Percentiles rank a stretch among this genome's conserved stretches.
Conservation (phyloP, 2,329 filamentous ascomycete genomes). For the Nannizziopsis arthrosporioides region DNA sequence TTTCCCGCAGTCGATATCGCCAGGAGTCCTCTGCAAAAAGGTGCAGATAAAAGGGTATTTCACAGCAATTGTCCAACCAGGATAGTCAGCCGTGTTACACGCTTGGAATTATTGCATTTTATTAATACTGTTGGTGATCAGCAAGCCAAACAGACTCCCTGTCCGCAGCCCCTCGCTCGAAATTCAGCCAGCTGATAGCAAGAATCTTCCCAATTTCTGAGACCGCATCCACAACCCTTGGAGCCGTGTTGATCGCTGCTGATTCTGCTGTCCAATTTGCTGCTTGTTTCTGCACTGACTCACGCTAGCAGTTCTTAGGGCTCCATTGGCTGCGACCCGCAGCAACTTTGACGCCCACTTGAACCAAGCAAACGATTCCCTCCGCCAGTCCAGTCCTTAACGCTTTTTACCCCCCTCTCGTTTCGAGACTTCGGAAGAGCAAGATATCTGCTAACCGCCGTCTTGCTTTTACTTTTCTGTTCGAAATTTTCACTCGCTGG, state of each 20-base stretch:
- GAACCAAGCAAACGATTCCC: conserved; percentile 1
- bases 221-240: no score
- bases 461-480: not conserved
- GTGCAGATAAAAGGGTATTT: no score
- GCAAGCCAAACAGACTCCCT: no score
- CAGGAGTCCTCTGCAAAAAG: no score
- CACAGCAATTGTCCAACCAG: no score
- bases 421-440: conserved; percentile 2
- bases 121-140: no score
- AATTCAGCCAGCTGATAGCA: no score
- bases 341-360: not conserved
- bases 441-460: conserved; percentile 3
- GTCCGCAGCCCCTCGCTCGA: no score
- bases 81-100: no score
- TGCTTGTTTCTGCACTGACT: not conserved
- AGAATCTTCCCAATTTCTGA: not conserved
- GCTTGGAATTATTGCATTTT: no score
- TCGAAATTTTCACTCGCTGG: conserved; percentile 6
- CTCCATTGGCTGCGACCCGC: not conserved
- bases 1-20: no score
- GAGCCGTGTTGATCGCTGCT: not conserved
- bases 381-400: not conserved
- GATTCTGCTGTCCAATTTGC: not conserved
- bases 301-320: not conserved
- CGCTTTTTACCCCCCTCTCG: not conserved